These are phyloP conservation scores for Mesembryanthemum crystallinum DNA, from an alignment of 148 eudicot genomes.

Conservation along the genomic window DNA sequence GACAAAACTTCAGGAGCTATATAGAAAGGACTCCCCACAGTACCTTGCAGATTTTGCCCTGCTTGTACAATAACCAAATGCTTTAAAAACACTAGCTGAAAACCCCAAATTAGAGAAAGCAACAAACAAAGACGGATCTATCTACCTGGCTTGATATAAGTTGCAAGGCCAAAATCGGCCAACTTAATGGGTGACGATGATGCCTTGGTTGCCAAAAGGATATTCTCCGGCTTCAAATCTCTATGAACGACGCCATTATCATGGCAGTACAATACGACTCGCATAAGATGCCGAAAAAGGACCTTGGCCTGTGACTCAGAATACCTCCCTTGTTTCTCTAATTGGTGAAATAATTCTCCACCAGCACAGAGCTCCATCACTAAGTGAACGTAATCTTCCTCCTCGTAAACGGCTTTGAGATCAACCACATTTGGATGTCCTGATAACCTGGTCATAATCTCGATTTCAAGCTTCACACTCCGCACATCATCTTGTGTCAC, in stretches of 20 bases:
- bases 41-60: slow-evolving; percentile 78
- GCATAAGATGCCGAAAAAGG: slow-evolving; percentile 69
- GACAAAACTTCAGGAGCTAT: slow-evolving; percentile 91
- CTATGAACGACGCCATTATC: slow-evolving; percentile 85
- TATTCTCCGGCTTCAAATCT: slow-evolving; percentile 89
- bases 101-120: slow-evolving; percentile 11
- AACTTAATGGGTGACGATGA: slow-evolving; percentile 77
- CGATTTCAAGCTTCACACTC: slow-evolving; percentile 80
- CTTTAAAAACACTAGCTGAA: slow-evolving; percentile 14
- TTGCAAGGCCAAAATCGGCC: slow-evolving; percentile 95
- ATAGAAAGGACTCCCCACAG: slow-evolving; percentile 92
- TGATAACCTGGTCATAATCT: slow-evolving; percentile 70
- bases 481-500: slow-evolving; percentile 67
- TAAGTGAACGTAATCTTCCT: slow-evolving; percentile 71
- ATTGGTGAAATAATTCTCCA: slow-evolving; percentile 77
- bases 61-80: slow-evolving; percentile 31
- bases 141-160: slow-evolving; percentile 74
- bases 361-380: slow-evolving; percentile 95
- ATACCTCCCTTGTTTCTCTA: slow-evolving; percentile 69
- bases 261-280: slow-evolving; percentile 75
- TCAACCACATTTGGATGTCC: slow-evolving; percentile 76
- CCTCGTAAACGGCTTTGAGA: slow-evolving; percentile 90
- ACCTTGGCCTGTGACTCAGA: slow-evolving; percentile 58
- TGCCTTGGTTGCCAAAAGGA: slow-evolving; percentile 62
- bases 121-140: slow-evolving; percentile 15